Base-by-base conservation (phyloP, 805 yeast genomes). In the Candida schatavii region DNA sequence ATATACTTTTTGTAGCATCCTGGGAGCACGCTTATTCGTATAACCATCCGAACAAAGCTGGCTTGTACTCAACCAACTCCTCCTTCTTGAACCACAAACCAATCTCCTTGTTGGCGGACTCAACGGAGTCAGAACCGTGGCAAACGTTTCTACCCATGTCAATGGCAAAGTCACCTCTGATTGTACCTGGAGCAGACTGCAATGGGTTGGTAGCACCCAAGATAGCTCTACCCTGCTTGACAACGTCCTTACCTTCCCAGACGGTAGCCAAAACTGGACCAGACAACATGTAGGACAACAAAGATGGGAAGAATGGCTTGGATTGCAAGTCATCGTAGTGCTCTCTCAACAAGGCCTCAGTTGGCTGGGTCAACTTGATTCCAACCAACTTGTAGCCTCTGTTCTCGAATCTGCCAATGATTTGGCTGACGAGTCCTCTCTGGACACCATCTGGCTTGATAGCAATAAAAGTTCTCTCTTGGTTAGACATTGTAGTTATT, bases 211-310 rank as follows among this genome's bases (percentile, higher is more conserved):
- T 93, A 59, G 99, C 98, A 76, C 99, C 99, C 63, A 93, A 83
- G 70, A 93, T 83, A 62, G 79, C 83, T 78, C 99, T 86, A 71
- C 99, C 99, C 73, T 88, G 96, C 79, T 91, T 90, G 72, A 93
- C 99, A 70, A 83, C 99, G 66, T 93, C 97, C 80, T 90, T 93
- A 75, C 99, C 99, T 77, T 93, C 98, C 99, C 99, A 93, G 61
- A 90, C 97, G 69, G 97, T 93, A 61, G 99, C 99, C 62, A 91
- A 82, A 59, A 93, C 85, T 68, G 99, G 99, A 61, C 99, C 99
- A 55, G 97, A 88, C 68, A 80, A 77, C 99, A 93, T 95, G 88
- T 90, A 90, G 54, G 88, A 78, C 66, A 88, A 80, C 73, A 93
- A 81, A 52, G 95, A 87, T 68, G 98, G 97, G 91, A 90, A 93